Evolutionary conservation across 75 land plant species (phyloP).

Genomic region (Pinus albicaulis): DNA sequence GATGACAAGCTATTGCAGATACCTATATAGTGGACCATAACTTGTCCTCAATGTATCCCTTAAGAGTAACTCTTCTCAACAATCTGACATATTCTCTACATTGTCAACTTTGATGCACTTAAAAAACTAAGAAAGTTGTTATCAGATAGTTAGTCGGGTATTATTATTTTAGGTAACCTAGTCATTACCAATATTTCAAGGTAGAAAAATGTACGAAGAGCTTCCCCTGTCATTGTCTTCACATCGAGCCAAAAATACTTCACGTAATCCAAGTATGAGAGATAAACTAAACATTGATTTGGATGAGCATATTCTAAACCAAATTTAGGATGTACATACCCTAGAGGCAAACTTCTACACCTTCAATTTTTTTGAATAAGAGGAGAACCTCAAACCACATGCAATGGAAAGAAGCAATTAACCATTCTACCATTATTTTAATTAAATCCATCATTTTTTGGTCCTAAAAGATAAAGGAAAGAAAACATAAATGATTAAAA

Average conservation of each 20-base stretch:
- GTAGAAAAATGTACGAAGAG: constrained; percentile 97
- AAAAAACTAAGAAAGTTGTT: too few species aligned
- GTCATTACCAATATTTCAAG: constrained; percentile 88
- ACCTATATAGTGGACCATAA: too few species aligned
- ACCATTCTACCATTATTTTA: not conserved
- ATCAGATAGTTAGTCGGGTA: too few species aligned
- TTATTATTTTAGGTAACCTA: too few species aligned
- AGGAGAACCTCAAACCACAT: constrained; percentile 60
- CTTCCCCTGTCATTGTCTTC: constrained; percentile 78
- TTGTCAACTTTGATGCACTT: too few species aligned
- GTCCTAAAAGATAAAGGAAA: not conserved
- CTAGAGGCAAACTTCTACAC: constrained; percentile 97
- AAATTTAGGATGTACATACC: constrained; percentile 99
- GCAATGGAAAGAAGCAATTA: too few species aligned
- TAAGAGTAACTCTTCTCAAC: too few species aligned
- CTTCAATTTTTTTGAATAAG: constrained; percentile 97
- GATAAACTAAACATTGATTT: constrained; percentile 92
- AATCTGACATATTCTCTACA: too few species aligned
- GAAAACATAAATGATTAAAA: not conserved
- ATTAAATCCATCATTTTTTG: not conserved
- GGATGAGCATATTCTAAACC: constrained; percentile 80
- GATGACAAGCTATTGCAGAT: too few species aligned
- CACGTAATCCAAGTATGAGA: constrained; percentile 93
- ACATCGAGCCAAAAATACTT: constrained; percentile 98
- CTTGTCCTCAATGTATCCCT: too few species aligned